These are phyloP conservation scores for Stereocaulon alpinum DNA, from an alignment of 495 filamentous ascomycete species.

Conservation along the genomic window DNA sequence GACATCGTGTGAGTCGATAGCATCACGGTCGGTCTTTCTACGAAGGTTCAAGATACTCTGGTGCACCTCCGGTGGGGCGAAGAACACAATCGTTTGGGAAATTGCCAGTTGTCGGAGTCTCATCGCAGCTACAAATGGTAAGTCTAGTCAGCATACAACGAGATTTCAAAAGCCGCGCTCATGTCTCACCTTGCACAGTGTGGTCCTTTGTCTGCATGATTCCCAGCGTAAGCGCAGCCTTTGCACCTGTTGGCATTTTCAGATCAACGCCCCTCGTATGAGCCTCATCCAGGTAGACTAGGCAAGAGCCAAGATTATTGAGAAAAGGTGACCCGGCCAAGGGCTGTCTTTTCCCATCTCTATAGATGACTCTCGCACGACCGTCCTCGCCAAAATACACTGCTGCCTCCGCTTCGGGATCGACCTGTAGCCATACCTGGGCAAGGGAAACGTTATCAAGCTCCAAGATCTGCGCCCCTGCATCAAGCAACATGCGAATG, in stretches of 20 bases:
- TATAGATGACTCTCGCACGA: slow-evolving; percentile 32
- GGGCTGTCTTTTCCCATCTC: slow-evolving; percentile 35
- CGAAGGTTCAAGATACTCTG: slow-evolving; percentile 35
- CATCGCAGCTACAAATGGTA: slow-evolving; percentile 36
- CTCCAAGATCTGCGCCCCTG: slow-evolving; percentile 64
- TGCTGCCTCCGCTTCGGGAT: slow-evolving; percentile 33
- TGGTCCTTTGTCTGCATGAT: slow-evolving; percentile 60
- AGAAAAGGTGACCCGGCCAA: slow-evolving; percentile 52
- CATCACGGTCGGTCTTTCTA: slow-evolving; percentile 16
- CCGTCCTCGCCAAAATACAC: slow-evolving; percentile 46
- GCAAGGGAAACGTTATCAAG: slow-evolving; percentile 47
- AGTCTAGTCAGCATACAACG: neutral
- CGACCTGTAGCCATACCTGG: slow-evolving; percentile 32
- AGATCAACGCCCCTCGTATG: slow-evolving; percentile 71
- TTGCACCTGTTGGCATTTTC: slow-evolving; percentile 46
- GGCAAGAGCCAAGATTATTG: slow-evolving; percentile 48
- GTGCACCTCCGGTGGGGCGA: slow-evolving; percentile 40
- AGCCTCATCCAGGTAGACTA: slow-evolving; percentile 65
- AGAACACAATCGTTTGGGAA: slow-evolving; percentile 34
- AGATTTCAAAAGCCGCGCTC: neutral
- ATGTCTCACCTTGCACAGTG: slow-evolving; percentile 56
- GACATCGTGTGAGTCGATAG: slow-evolving; percentile 41
- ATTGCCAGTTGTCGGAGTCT: slow-evolving; percentile 32
- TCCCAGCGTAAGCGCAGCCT: slow-evolving; percentile 61
- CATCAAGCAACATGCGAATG: slow-evolving; percentile 55